These are phyloP conservation scores for Phytophthora palmivora DNA, from an alignment of 352 stramenopile species.

Conservation along the genomic window DNA sequence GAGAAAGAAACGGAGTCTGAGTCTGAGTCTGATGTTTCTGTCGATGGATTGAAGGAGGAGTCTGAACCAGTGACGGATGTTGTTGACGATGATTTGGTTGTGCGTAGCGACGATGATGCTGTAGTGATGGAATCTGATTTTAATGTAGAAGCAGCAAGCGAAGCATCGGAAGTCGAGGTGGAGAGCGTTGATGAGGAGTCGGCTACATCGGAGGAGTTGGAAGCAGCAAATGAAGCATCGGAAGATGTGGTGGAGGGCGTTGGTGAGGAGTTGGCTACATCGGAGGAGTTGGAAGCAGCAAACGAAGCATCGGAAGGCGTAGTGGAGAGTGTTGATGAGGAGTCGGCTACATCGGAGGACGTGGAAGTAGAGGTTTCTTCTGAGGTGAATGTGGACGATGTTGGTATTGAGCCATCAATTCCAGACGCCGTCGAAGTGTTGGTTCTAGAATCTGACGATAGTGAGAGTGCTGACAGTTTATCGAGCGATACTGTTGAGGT, in stretches of 20 bases:
- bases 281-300: background rate
- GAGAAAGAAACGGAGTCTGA: background rate
- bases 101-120: background rate
- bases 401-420: slow-evolving; percentile 2
- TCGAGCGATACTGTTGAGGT: slow-evolving; percentile 7
- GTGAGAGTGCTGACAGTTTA: background rate
- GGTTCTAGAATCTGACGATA: slow-evolving; percentile 1
- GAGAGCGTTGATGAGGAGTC: background rate
- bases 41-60: background rate
- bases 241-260: no score
- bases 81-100: background rate
- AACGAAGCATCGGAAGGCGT: background rate
- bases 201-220: no score
- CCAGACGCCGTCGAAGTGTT: background rate
- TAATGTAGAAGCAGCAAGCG: background rate
- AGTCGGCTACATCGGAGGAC: background rate
- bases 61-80: slow-evolving; percentile 3
- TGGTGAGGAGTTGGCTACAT: background rate
- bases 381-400: slow-evolving; percentile 11
- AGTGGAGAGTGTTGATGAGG: background rate
- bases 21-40: slow-evolving; percentile 5
- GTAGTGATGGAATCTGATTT: slow-evolving; percentile 1
- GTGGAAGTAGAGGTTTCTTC: slow-evolving; percentile 13
- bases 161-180: background rate
- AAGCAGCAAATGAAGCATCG: no score